Base-by-base conservation (phyloP, 2,329 filamentous ascomycete species). In the Fusarium falciforme region DNA sequence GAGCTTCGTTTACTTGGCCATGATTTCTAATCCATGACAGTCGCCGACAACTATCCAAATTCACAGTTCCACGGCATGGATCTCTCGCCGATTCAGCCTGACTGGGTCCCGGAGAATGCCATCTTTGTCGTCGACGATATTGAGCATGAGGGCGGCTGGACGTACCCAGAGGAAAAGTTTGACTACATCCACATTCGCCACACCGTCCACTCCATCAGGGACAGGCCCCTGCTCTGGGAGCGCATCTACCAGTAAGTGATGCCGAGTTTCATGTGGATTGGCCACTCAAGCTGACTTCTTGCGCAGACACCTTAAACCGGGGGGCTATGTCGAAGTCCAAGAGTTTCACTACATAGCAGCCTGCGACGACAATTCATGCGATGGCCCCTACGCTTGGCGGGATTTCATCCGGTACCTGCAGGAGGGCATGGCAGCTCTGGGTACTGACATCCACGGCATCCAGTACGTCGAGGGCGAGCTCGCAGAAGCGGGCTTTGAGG, bases 51-150 rank as follows among this genome's bases (percentile, higher is more conserved):
- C 35, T 88, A 85, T 64, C 84, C 85, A 6, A 80, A 83, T 2
- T 78, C 85, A 0, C 78, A 78, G 33, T 85, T 89, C 52, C 84
- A 84, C 44, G 87, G 86, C 68, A 83, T 87, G 78, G 87, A 88
- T 70, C 79, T 88, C 3, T 88, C 87, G 1, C 87, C 86, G 1
- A 89, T 88, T 44, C 87, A 89, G 60, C 87, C 87, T 0, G 84
- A 84, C 57, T 87, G 84, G 77, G 85, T 88, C 0, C 87, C 87
- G 2, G 82, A 85, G 61, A 89, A 88, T 64, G 85, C 86, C n/a
- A 82, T 84, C 27, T 88, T 88, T 70, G 83, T 86, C 27, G 84
- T 88, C 42, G 87, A 88, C 76, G 87, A 89, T 72, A 85, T 88
- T 61, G 87, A 89, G 68, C 84, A 85, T 52, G 83, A 83, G 58